A percentile compares a stretch with the other conserved stretches of the same genome.
phyloP scores from a whole-genome alignment of 208 protist genomes.

The Willaertia magna region DNA sequence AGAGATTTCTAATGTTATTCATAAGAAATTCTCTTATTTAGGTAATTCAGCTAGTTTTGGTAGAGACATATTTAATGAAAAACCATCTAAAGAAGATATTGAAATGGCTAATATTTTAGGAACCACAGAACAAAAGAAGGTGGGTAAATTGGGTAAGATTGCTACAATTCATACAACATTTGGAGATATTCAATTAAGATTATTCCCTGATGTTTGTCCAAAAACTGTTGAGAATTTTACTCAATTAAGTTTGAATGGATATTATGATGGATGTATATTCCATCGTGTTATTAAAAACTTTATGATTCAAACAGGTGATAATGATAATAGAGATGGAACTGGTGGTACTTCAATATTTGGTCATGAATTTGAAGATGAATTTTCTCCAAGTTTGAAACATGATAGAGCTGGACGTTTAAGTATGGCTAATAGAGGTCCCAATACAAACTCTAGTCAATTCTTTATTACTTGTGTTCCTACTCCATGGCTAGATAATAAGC shows the following conservation, averaged over 20 bases:
- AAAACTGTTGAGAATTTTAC: conserved; percentile 90
- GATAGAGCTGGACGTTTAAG: conserved; percentile 47
- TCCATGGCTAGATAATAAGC: conserved; percentile 37
- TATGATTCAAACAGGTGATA: conserved; percentile 85
- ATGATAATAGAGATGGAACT: conserved; percentile 63
- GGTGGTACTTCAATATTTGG: conserved; percentile 61
- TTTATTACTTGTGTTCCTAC: conserved; percentile 32
- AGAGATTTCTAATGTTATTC: not conserved
- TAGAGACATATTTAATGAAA: conserved; percentile 74
- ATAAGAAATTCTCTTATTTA: conserved; percentile 2
- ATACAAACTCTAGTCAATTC: conserved; percentile 42
- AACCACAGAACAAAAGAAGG: not conserved
- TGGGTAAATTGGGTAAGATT: conserved; percentile 9
- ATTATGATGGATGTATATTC: conserved; percentile 82
- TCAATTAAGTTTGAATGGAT: conserved; percentile 54
- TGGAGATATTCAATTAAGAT: conserved; percentile 66
- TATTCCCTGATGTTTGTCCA: conserved; percentile 72
- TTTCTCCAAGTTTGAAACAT: conserved; percentile 20
- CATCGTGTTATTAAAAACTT: conserved; percentile 80
- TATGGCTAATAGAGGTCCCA: conserved; percentile 59
- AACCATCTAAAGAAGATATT: conserved; percentile 50
- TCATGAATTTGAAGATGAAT: conserved; percentile 77
- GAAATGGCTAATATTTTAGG: not conserved
- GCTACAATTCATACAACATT: conserved; percentile 60
- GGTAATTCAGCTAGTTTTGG: conserved; percentile 8